phyloP scores from a whole-genome alignment of 164 flowering plant species.

The Taxillus chinensis region DNA sequence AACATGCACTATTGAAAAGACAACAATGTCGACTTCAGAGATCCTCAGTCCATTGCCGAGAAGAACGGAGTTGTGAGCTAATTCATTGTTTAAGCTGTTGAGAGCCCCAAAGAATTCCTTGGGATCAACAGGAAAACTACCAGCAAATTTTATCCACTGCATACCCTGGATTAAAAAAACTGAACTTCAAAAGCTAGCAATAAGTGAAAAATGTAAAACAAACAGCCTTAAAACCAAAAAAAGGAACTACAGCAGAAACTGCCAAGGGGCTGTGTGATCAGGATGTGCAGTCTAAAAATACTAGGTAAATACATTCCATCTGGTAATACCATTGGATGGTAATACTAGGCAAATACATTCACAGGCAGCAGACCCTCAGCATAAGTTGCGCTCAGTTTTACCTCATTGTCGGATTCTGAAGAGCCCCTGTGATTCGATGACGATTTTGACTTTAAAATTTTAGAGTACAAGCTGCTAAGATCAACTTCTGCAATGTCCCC shows the following conservation, averaged over 20 bases:
- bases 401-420: slow-evolving; percentile 35
- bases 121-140: slow-evolving; percentile 35
- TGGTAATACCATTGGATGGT: too few relatives aligned
- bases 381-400: slow-evolving; percentile 9
- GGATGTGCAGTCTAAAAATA: too few relatives aligned
- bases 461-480: slow-evolving; percentile 38
- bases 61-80: slow-evolving; percentile 50
- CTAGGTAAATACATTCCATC: too few relatives aligned
- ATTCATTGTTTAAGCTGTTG: slow-evolving; percentile 43
- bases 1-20: slow-evolving; percentile 53
- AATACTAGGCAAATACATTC: too few relatives aligned
- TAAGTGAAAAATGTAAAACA: not conserved
- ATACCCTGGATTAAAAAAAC: slow-evolving; percentile 28
- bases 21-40: slow-evolving; percentile 67
- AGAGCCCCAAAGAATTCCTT: slow-evolving; percentile 26
- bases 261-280: too few relatives aligned
- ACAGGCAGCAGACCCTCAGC: too few relatives aligned
- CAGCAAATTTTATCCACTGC: slow-evolving; percentile 68
- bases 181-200: not conserved
- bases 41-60: slow-evolving; percentile 59
- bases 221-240: too few relatives aligned
- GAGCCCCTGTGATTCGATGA: slow-evolving; percentile 16
- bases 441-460: slow-evolving; percentile 20
- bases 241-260: too few relatives aligned
- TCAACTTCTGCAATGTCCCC: slow-evolving; percentile 27